phyloP scores from a whole-genome alignment of 2,329 filamentous ascomycete species.

The Tolypocladium guangdongense region DNA sequence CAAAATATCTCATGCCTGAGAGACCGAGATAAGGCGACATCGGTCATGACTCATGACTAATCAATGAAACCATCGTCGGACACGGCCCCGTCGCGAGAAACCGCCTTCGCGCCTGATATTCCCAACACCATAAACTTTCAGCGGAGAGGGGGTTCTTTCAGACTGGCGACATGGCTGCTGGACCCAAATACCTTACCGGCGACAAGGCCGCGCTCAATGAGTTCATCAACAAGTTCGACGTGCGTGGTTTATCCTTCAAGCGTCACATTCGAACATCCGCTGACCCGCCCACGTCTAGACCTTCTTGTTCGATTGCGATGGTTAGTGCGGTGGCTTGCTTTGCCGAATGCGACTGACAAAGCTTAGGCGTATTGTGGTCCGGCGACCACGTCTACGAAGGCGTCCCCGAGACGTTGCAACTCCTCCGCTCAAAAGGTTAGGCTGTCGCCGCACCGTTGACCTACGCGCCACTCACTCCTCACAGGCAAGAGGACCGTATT shows the following conservation, averaged over 20 bases:
- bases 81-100: neutral
- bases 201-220: conserved; percentile 65
- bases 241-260: conserved; percentile 37
- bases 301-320: conserved; percentile 96
- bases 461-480: neutral
- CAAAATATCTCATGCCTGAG: neutral
- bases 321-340: conserved; percentile 34
- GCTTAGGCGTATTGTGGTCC: conserved; percentile 83
- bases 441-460: neutral
- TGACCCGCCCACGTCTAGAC: conserved; percentile 41
- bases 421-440: conserved; percentile 70
- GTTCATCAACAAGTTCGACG: conserved; percentile 88
- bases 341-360: neutral
- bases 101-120: neutral
- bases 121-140: too few relatives aligned
- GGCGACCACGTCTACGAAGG: conserved; percentile 83
- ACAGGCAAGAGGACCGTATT: conserved; percentile 86
- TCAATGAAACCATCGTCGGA: neutral
- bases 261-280: neutral
- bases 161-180: conserved; percentile 11
- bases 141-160: neutral
- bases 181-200: conserved; percentile 63
- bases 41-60: neutral
- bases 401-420: conserved; percentile 72
- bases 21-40: neutral